A percentile compares a stretch with the other conserved stretches of the same genome.
phyloP scores from a whole-genome alignment of 2,329 filamentous ascomycete species.

The Alternaria tenuissima region DNA sequence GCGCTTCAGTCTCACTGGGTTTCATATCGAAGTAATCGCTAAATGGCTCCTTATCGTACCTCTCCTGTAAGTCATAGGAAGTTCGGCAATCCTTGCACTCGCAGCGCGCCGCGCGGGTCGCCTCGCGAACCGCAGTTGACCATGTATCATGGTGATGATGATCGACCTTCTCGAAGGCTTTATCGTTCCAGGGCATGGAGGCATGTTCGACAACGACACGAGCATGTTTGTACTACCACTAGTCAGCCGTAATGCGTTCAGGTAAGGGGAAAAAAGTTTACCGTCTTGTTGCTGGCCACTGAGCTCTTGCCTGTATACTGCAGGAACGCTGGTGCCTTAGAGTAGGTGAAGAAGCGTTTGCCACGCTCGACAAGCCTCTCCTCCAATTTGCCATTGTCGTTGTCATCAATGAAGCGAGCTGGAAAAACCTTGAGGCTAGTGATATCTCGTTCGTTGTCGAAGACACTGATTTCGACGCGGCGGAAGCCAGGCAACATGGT shows the following conservation, averaged over 20 bases:
- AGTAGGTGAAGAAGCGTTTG: neutral
- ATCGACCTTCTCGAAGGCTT: no score
- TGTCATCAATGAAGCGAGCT: no score
- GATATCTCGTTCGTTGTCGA: neutral
- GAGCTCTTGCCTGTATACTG: neutral
- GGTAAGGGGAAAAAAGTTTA: accelerated
- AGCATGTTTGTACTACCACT: neutral
- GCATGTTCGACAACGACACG: neutral
- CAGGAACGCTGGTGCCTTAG: neutral
- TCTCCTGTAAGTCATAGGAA: neutral
- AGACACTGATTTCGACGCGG: neutral
- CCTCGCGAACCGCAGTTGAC: no score
- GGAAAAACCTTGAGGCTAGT: neutral
- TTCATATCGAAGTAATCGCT: neutral
- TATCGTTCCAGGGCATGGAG: accelerated
- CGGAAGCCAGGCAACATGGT: no score
- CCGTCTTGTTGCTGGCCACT: no score
- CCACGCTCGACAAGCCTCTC: neutral
- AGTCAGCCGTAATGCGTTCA: no score
- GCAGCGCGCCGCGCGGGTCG: neutral
- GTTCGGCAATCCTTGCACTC: neutral
- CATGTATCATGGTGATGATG: no score
- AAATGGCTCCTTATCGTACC: neutral
- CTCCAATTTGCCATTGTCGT: no score
- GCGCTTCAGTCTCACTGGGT: neutral